phyloP scores from a whole-genome alignment of 352 stramenopile genomes.

The Pythium grandisporangium region DNA sequence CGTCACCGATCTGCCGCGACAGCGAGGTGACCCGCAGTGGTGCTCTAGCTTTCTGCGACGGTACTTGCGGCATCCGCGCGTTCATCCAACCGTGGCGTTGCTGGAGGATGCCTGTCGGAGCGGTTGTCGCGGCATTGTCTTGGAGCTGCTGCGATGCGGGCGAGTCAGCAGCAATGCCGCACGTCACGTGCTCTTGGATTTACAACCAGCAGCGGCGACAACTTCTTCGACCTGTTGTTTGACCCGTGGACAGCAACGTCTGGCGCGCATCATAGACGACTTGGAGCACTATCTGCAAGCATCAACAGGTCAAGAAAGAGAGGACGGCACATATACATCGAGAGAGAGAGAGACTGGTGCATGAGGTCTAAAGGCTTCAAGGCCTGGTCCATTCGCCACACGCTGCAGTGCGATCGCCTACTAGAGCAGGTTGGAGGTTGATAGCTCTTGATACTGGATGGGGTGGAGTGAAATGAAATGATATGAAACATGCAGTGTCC shows the following conservation, averaged over 20 bases:
- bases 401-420: no score
- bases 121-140: slow-evolving; percentile 2
- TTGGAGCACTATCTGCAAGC: neutral
- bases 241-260: slow-evolving; percentile 3
- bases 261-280: neutral
- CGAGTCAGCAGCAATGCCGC: neutral
- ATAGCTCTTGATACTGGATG: no score
- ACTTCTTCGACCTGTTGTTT: no score
- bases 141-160: neutral
- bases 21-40: slow-evolving; percentile 6
- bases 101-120: slow-evolving; percentile 7
- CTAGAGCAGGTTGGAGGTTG: no score
- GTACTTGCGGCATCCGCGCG: slow-evolving; percentile 7
- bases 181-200: no score
- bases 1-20: slow-evolving; percentile 6
- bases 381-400: no score
- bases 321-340: no score
- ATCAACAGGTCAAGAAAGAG: neutral
- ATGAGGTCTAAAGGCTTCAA: no score
- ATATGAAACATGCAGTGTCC: no score
- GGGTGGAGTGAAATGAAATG: no score
- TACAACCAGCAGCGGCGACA: no score
- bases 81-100: slow-evolving; percentile 8
- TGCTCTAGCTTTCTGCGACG: slow-evolving; percentile 8
- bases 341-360: no score